Conservation (phyloP, 1,139 yeast genomes). For the Meyerozyma sp. region DNA sequence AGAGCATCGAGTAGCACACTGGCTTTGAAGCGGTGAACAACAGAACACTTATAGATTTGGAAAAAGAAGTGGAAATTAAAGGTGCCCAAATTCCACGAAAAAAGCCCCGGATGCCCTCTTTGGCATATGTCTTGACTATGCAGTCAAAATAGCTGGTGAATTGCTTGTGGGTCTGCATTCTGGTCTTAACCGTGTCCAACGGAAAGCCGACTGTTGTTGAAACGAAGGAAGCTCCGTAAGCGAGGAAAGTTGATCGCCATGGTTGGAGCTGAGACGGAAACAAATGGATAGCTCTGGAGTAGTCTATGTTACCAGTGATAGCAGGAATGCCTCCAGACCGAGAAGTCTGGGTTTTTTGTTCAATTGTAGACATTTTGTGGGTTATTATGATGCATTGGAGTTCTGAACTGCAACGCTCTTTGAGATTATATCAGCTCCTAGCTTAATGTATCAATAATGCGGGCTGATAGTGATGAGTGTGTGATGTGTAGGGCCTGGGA, state of each 20-base stretch:
- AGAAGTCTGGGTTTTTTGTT: not conserved
- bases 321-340: slow-evolving; percentile 32
- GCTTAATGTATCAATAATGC: no score
- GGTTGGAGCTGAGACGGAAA: slow-evolving; percentile 52
- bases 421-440: no score
- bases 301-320: slow-evolving; percentile 38
- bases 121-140: slow-evolving; percentile 45
- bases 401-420: no score
- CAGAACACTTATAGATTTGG: slow-evolving; percentile 64
- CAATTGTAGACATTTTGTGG: not conserved
- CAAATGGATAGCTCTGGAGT: slow-evolving; percentile 32
- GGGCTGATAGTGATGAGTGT: no score
- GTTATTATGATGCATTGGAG: not conserved
- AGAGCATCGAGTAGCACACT: slow-evolving; percentile 14
- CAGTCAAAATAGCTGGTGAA: slow-evolving; percentile 59
- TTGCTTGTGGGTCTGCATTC: slow-evolving; percentile 72
- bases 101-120: slow-evolving; percentile 68
- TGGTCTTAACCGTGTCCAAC: slow-evolving; percentile 74
- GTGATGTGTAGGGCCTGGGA: no score
- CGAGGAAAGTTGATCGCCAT: slow-evolving; percentile 52
- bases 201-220: slow-evolving; percentile 80
- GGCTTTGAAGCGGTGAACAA: slow-evolving; percentile 56
- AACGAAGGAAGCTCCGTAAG: slow-evolving; percentile 60
- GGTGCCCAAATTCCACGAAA: slow-evolving; percentile 78
- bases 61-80: slow-evolving; percentile 56